Conservation (phyloP, 495 filamentous ascomycete species). For the Lophium mytilinum region DNA sequence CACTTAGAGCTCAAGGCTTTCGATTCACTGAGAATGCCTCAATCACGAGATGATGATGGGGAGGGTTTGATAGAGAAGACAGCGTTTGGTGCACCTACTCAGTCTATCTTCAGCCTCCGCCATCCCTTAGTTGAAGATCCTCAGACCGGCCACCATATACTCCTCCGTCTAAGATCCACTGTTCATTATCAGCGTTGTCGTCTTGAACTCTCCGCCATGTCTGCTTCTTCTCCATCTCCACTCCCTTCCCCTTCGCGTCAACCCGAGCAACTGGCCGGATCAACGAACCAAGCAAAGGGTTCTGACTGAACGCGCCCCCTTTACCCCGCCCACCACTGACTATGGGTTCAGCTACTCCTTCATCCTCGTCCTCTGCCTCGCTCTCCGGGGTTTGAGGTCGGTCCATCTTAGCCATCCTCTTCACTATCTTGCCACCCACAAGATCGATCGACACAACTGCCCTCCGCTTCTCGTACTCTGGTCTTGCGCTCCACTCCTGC, state of each 20-base stretch:
- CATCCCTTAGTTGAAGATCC: too few relatives aligned
- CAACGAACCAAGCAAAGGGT: slow-evolving; percentile 72
- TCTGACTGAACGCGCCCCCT: slow-evolving; percentile 67
- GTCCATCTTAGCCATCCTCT: slow-evolving; percentile 59
- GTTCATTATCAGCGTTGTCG: slow-evolving; percentile 82
- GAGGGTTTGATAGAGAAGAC: too few relatives aligned
- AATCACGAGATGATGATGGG: too few relatives aligned
- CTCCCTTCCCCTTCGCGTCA: slow-evolving; percentile 39
- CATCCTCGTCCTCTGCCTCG: slow-evolving; percentile 34
- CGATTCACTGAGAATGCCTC: too few relatives aligned
- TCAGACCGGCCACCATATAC: slow-evolving; percentile 44
- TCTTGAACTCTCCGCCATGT: slow-evolving; percentile 89
- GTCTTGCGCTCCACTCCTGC: slow-evolving; percentile 82
- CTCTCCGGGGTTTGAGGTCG: slow-evolving; percentile 33
- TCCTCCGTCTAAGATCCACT: slow-evolving; percentile 84
- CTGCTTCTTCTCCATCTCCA: slow-evolving; percentile 39
- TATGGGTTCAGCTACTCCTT: slow-evolving; percentile 34
- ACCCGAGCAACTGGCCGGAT: slow-evolving; percentile 70
- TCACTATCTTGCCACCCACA: slow-evolving; percentile 64
- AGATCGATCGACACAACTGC: slow-evolving; percentile 84
- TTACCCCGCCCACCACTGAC: slow-evolving; percentile 19
- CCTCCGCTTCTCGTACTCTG: slow-evolving; percentile 88
- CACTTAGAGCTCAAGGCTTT: too few relatives aligned
- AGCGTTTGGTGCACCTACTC: too few relatives aligned
- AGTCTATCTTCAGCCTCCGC: too few relatives aligned